A percentile compares a stretch with the other conserved stretches of the same genome.
phyloP scores from a whole-genome alignment of 306 rosid species.

The Gillenia trifoliata region DNA sequence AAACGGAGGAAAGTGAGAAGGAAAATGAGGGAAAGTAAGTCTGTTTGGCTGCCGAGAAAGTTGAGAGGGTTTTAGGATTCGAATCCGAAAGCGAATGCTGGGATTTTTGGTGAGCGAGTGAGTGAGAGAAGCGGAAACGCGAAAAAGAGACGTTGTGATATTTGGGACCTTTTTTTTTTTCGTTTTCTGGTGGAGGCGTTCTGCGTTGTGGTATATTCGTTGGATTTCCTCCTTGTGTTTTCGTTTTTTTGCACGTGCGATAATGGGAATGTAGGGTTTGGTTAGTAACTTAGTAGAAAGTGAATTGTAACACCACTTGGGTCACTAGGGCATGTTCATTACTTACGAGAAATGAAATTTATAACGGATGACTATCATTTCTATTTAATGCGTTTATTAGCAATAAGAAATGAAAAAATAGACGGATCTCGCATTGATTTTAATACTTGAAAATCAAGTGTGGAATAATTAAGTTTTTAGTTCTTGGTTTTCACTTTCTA shows the following conservation, averaged over 20 bases:
- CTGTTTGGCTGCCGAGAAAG: constrained; percentile 8
- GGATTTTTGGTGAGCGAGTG: neutral
- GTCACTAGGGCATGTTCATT: too few species aligned
- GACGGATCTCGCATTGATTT: too few species aligned
- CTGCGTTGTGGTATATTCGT: neutral
- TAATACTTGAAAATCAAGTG: too few species aligned
- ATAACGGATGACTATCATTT: too few species aligned
- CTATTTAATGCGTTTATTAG: too few species aligned
- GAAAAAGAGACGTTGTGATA: neutral
- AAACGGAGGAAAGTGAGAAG: neutral
- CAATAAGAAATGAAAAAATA: too few species aligned
- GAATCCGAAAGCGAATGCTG: neutral
- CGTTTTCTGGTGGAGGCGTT: neutral
- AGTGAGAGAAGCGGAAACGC: constrained; percentile 8
- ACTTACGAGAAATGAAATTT: too few species aligned
- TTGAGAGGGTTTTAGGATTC: neutral
- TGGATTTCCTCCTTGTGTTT: neutral
- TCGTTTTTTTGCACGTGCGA: neutral
- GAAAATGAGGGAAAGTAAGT: neutral
- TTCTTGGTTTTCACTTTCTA: too few species aligned
- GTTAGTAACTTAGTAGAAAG: too few species aligned
- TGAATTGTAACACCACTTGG: too few species aligned
- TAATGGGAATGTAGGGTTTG: neutral
- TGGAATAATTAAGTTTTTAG: too few species aligned
- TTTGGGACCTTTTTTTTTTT: neutral